Evolutionary conservation across 176 grass and related monocot genomes (phyloP).

Genomic region (Bromus sterilis): DNA sequence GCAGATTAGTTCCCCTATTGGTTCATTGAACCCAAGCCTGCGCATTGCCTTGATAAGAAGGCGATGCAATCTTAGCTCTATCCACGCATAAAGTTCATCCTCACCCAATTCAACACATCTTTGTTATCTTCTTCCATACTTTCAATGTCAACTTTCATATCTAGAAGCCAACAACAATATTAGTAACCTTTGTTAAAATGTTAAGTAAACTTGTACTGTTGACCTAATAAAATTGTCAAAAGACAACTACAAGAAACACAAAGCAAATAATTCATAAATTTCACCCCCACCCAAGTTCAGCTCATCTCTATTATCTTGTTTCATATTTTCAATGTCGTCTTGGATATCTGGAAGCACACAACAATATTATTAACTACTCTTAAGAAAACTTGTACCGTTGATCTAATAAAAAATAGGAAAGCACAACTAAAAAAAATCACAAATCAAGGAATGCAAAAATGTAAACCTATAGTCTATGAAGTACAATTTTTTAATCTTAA

Average conservation of each 20-base stretch:
- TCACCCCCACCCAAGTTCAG: too few relatives aligned
- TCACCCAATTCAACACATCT: conserved; percentile 42
- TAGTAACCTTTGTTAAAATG: neutral
- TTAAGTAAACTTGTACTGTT: neutral
- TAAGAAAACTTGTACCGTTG: too few relatives aligned
- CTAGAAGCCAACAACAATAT: neutral
- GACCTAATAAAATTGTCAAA: neutral
- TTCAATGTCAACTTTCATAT: conserved; percentile 4
- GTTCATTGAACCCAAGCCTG: conserved; percentile 77
- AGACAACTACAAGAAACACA: too few relatives aligned
- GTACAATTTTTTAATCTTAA: conserved; percentile 9
- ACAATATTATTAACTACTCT: too few relatives aligned
- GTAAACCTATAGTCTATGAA: neutral
- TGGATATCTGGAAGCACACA: too few relatives aligned
- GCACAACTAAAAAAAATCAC: neutral
- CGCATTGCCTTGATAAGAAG: conserved; percentile 58
- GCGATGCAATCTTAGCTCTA: conserved; percentile 71
- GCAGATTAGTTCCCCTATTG: too few relatives aligned
- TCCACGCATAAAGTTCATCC: too few relatives aligned
- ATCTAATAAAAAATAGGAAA: too few relatives aligned
- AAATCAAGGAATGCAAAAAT: neutral
- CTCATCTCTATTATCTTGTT: too few relatives aligned
- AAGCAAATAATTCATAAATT: too few relatives aligned
- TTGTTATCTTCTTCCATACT: conserved; percentile 23
- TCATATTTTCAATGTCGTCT: too few relatives aligned